Evolutionary conservation across 108 stramenopile genomes (phyloP).

Genomic region (Cyclotella sp.): DNA sequence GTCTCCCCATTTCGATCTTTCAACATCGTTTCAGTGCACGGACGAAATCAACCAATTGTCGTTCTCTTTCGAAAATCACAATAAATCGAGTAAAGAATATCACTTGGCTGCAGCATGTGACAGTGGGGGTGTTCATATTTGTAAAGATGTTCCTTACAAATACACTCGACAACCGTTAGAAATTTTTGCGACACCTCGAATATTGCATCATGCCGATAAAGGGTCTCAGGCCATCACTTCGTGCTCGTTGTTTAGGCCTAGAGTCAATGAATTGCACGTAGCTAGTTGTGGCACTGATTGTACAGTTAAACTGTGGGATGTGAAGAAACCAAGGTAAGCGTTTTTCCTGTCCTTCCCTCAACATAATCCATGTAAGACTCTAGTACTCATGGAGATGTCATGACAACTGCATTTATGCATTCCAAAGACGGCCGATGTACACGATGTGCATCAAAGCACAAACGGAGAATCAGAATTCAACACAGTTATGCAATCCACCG

Average conservation of each 20-base stretch:
- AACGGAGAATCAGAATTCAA: slow-evolving; percentile 30
- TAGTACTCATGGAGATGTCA: background rate
- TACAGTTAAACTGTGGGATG: slow-evolving; percentile 77
- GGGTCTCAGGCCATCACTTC: slow-evolving; percentile 62
- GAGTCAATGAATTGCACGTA: slow-evolving; percentile 39
- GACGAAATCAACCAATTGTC: slow-evolving; percentile 56
- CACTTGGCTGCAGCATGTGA: slow-evolving; percentile 72
- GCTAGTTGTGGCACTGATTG: slow-evolving; percentile 86
- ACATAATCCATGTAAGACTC: background rate
- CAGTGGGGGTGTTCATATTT: slow-evolving; percentile 67
- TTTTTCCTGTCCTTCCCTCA: background rate
- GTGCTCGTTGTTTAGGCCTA: slow-evolving; percentile 66
- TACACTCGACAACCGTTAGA: slow-evolving; percentile 11
- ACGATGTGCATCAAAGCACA: slow-evolving; percentile 42
- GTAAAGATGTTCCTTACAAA: slow-evolving; percentile 28
- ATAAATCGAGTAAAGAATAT: slow-evolving; percentile 14
- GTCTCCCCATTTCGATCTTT: slow-evolving; percentile 46
- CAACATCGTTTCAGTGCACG: slow-evolving; percentile 30
- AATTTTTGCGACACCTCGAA: background rate
- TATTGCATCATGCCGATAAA: slow-evolving; percentile 64
- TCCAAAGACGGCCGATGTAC: slow-evolving; percentile 44
- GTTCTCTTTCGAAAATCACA: slow-evolving; percentile 44
- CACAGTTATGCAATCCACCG: slow-evolving; percentile 88
- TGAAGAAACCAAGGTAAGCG: slow-evolving; percentile 45
- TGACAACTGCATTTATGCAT: background rate